phyloP scores from a whole-genome alignment of 1,139 yeast species.

The Kluyveromyces marxianus region DNA sequence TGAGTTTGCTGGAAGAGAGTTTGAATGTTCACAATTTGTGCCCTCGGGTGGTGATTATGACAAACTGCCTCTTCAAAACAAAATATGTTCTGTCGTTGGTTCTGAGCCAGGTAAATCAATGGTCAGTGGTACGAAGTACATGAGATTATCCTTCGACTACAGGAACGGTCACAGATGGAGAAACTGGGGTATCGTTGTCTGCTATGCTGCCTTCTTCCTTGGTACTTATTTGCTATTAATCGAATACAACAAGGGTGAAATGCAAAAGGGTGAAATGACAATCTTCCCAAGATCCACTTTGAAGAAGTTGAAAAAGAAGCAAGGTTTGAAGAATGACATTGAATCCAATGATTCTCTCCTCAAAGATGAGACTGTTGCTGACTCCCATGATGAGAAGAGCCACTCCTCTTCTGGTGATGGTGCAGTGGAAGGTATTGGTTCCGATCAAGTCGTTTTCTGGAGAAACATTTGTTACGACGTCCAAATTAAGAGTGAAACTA shows the following conservation, averaged over 20 bases:
- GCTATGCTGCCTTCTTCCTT: conserved; percentile 49
- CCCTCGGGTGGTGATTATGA: conserved; percentile 34
- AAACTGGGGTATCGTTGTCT: conserved; percentile 58
- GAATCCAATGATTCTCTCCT: conserved; percentile 20
- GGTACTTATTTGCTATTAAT: conserved; percentile 45
- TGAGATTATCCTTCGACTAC: conserved; percentile 36
- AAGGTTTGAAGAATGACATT: conserved; percentile 10
- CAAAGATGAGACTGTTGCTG: conserved; percentile 7
- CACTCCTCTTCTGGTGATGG: conserved; percentile 9
- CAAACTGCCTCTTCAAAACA: conserved; percentile 30
- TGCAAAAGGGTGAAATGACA: conserved; percentile 67
- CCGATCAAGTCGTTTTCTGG: conserved; percentile 42
- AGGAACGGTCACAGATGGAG: conserved; percentile 56
- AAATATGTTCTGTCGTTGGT: conserved; percentile 40
- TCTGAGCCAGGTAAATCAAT: conserved; percentile 30
- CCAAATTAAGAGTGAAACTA: conserved; percentile 42
- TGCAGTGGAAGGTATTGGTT: conserved; percentile 8
- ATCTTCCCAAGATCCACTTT: conserved; percentile 45
- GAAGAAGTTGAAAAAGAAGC: conserved; percentile 28
- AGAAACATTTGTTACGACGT: conserved; percentile 45
- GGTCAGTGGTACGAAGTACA: conserved; percentile 36
- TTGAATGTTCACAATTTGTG: conserved; percentile 34
- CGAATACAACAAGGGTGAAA: conserved; percentile 54
- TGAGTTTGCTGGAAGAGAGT: conserved; percentile 44
- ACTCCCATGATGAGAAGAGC: conserved; percentile 10